Conservation (phyloP, 2,329 filamentous ascomycete species). For the Apiospora rasikravindrae region DNA sequence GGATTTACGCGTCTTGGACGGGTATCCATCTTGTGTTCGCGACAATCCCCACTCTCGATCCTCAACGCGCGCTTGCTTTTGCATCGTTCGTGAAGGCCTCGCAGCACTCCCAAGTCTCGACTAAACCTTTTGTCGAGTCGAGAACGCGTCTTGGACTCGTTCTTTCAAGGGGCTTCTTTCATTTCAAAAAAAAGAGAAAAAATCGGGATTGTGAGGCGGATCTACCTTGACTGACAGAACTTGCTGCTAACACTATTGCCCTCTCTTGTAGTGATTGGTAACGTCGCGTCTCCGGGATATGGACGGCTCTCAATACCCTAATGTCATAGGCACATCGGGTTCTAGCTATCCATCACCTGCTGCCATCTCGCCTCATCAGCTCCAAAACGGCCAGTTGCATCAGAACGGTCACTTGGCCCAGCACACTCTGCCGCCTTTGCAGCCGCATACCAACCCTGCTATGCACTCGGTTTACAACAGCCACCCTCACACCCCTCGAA, state of each 20-base stretch:
- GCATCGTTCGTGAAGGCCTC: slow-evolving; percentile 2
- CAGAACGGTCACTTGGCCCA: slow-evolving; percentile 39
- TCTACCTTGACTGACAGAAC: not conserved
- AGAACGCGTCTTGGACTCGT: slow-evolving; percentile 10
- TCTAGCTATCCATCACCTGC: slow-evolving; percentile 58
- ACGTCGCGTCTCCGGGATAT: slow-evolving; percentile 48
- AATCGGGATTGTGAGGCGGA: slow-evolving; percentile 17
- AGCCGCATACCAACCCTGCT: slow-evolving; percentile 48
- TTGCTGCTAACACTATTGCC: slow-evolving; percentile 26
- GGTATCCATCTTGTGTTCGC: slow-evolving; percentile 17
- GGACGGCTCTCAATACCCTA: slow-evolving; percentile 60
- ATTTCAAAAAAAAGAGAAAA: not conserved
- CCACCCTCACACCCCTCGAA: slow-evolving; percentile 66
- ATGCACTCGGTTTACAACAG: slow-evolving; percentile 63
- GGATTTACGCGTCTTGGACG: slow-evolving; percentile 13
- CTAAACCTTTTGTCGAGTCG: not conserved
- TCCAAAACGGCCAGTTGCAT: slow-evolving; percentile 44
- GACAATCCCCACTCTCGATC: slow-evolving; percentile 19
- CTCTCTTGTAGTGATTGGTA: slow-evolving; percentile 26
- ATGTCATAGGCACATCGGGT: slow-evolving; percentile 60
- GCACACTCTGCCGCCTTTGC: slow-evolving; percentile 61
- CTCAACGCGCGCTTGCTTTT: slow-evolving; percentile 14
- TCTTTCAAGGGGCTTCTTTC: not conserved
- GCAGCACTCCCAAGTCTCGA: slow-evolving; percentile 12
- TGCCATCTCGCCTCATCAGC: slow-evolving; percentile 57